A percentile compares a stretch with the other conserved stretches of the same genome.
These are phyloP conservation scores for Glutinoglossum americanum DNA, from an alignment of 495 filamentous ascomycete genomes.

Conservation along the genomic window DNA sequence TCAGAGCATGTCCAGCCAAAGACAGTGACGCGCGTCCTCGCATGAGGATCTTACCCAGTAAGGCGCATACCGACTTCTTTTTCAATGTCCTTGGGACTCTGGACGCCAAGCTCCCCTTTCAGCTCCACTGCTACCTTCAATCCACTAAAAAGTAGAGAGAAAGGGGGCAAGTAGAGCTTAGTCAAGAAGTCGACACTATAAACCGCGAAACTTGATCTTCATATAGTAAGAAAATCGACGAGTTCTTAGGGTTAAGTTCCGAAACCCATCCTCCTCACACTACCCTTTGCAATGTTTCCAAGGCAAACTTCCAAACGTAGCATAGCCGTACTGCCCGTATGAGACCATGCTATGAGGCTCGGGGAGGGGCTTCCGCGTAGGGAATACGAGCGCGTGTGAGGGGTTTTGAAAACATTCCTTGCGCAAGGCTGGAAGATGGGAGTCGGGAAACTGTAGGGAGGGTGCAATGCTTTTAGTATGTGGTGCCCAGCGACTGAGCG, in stretches of 20 bases:
- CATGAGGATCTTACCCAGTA: slow-evolving; percentile 37
- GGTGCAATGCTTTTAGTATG: slow-evolving; percentile 33
- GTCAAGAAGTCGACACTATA: slow-evolving; percentile 23
- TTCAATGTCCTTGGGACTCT: slow-evolving; percentile 17
- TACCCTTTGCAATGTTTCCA: slow-evolving; percentile 14
- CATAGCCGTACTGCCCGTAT: slow-evolving; percentile 13
- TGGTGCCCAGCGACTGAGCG: slow-evolving; percentile 14
- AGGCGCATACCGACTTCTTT: slow-evolving; percentile 33
- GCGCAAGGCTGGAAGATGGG: slow-evolving; percentile 29
- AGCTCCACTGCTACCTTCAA: slow-evolving; percentile 9
- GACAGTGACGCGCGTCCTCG: slow-evolving; percentile 40
- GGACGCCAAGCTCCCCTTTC: slow-evolving; percentile 24
- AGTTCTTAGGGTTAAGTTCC: slow-evolving; percentile 66
- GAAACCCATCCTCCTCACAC: slow-evolving; percentile 31
- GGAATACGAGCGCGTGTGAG: slow-evolving; percentile 17
- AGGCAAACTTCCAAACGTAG: slow-evolving; percentile 11
- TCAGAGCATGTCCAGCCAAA: slow-evolving; percentile 41
- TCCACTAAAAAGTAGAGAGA: slow-evolving; percentile 10
- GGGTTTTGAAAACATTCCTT: slow-evolving; percentile 33
- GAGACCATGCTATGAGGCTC: slow-evolving; percentile 27
- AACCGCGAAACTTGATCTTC: slow-evolving; percentile 26
- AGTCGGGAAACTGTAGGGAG: slow-evolving; percentile 45
- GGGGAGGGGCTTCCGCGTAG: slow-evolving; percentile 10
- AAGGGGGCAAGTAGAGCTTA: slow-evolving; percentile 15
- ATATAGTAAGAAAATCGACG: slow-evolving; percentile 33